These are phyloP conservation scores for Penicillium mononematosum DNA, from an alignment of 495 filamentous ascomycete genomes.

Conservation along the genomic window DNA sequence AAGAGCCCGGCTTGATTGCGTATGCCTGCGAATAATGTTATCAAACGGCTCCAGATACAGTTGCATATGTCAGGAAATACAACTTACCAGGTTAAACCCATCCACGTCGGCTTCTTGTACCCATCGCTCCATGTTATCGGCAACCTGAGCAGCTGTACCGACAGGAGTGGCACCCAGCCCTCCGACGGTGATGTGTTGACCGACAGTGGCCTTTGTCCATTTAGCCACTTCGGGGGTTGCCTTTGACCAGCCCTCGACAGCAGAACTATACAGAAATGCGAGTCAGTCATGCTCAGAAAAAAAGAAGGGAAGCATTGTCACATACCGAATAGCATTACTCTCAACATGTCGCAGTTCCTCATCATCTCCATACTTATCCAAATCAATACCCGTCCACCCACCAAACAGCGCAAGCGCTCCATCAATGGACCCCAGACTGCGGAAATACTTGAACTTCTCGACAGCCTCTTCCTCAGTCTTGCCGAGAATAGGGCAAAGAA, in stretches of 20 bases:
- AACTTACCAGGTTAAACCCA: conserved; percentile 58
- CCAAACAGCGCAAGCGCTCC: conserved; percentile 58
- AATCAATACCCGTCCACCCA: conserved; percentile 59
- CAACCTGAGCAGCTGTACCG: conserved; percentile 57
- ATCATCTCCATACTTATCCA: conserved; percentile 52
- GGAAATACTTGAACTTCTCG: conserved; percentile 51
- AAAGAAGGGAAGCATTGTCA: background rate
- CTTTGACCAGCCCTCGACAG: conserved; percentile 50
- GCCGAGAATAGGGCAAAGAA: conserved; percentile 52
- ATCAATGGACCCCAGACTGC: conserved; percentile 50
- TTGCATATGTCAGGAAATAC: background rate
- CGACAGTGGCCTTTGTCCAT: conserved; percentile 65
- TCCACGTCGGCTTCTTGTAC: conserved; percentile 60
- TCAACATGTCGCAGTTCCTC: conserved; percentile 58
- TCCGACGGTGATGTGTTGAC: conserved; percentile 61
- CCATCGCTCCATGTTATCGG: conserved; percentile 62
- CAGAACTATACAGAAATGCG: conserved; percentile 32
- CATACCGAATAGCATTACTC: conserved; percentile 61
- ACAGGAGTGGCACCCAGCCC: conserved; percentile 55
- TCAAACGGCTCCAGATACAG: background rate
- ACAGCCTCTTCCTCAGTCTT: conserved; percentile 54
- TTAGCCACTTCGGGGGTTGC: conserved; percentile 46
- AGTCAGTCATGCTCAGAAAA: background rate
- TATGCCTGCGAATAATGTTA: conserved; percentile 45
- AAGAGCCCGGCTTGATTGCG: conserved; percentile 59